These are phyloP conservation scores for Alternaria metachromatica DNA, from an alignment of 2,329 filamentous ascomycete genomes.

Conservation along the genomic window DNA sequence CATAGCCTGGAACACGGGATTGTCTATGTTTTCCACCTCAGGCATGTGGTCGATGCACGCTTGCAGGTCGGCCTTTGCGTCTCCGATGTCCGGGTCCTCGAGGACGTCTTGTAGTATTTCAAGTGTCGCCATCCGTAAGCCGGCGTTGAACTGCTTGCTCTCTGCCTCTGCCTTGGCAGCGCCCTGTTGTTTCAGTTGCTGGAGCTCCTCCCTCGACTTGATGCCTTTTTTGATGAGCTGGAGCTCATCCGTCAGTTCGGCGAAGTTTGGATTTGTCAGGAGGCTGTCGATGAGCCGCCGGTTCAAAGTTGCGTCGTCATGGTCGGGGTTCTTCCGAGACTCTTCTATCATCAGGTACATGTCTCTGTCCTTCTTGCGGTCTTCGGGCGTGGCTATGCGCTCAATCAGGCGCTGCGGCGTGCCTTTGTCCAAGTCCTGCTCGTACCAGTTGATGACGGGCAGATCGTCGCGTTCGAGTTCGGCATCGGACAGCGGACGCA, in stretches of 20 bases:
- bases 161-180: slow-evolving; percentile 21
- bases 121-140: slow-evolving; percentile 26
- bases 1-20: slow-evolving; percentile 28
- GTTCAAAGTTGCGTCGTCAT: slow-evolving; percentile 36
- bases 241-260: slow-evolving; percentile 35
- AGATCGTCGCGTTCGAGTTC: slow-evolving; percentile 30
- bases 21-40: slow-evolving; percentile 25
- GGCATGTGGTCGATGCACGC: slow-evolving; percentile 33
- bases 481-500: slow-evolving; percentile 24
- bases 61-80: slow-evolving; percentile 29
- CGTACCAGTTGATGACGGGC: slow-evolving; percentile 35
- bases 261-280: slow-evolving; percentile 40
- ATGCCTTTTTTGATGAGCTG: slow-evolving; percentile 35
- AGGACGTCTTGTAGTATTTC: slow-evolving; percentile 34
- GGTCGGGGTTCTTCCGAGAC: slow-evolving; percentile 33
- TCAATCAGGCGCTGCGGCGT: slow-evolving; percentile 31
- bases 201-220: slow-evolving; percentile 24
- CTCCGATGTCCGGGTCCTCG: slow-evolving; percentile 36
- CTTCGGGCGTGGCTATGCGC: slow-evolving; percentile 31
- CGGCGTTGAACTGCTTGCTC: slow-evolving; percentile 21
- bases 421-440: slow-evolving; percentile 36
- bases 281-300: slow-evolving; percentile 35
- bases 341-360: slow-evolving; percentile 34
- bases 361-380: slow-evolving; percentile 30
- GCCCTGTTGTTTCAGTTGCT: slow-evolving; percentile 13